Base-by-base conservation (phyloP, 1,284 basidiomycete genomes). In the Cystobasidium slooffiae region DNA sequence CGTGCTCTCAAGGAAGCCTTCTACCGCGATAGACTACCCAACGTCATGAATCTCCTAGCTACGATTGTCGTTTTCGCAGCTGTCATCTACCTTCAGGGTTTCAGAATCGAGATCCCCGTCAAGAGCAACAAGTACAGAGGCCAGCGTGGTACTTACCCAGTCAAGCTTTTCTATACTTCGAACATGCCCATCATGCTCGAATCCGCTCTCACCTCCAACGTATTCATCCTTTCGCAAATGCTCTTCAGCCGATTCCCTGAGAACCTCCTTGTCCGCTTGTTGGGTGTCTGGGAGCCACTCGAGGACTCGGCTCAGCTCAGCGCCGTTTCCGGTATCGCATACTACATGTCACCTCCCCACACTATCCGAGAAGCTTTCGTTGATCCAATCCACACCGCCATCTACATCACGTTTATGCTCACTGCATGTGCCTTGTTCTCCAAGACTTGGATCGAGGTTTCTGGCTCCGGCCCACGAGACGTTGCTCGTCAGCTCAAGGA, bases 141-240 rank as follows among this genome's bases (percentile, higher is more conserved):
- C 43, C 94, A 98, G 84, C 88, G 94, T 63, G 94, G 92, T 61
- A 89, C 89, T 47, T 99, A 97, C 87, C 96, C 97, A 75, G 89
- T 99, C 85, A 99, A 98, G 86, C 88, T 99, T 58, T 99, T 99
- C 86, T 99, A 99, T 86, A 98, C 96, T 31, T 91, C 89, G 77
- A 99, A 98, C 87, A 98, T 98, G 96, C 95, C 96, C 77, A 99
- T 99, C 87, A 99, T 99, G 96, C 89, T 99, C 78, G 92, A 98
- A 84, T 91, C 88, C 37, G 95, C 96, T 12, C 86, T 98, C 75
- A 95, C 94, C 9, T 91, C 89, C 76, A 97, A 99, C 84, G 89
- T 98, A 39, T 98, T 95, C 85, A 93, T 99, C 83, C 88, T 99
- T 81, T 93, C 90, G 58, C 97, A 98, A 84, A 98, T 98, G 96